Evolutionary conservation across 2,329 filamentous ascomycete genomes (phyloP).

Genomic region (Cordyceps javanica): DNA sequence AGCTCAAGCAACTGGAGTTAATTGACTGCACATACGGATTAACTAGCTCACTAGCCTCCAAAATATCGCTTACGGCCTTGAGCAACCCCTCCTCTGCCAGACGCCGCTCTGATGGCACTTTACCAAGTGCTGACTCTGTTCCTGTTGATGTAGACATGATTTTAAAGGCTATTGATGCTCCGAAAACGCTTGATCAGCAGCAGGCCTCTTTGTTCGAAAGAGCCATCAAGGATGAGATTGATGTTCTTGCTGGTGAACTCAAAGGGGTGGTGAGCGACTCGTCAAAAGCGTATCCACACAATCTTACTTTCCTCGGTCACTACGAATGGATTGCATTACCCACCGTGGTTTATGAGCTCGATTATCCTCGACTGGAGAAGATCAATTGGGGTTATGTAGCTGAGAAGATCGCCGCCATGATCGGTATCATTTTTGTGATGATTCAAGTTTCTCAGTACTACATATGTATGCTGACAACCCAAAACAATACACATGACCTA

Average conservation of each 20-base stretch:
- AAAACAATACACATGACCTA: neutral
- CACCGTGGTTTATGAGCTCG: slow-evolving; percentile 72
- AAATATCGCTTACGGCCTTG: neutral
- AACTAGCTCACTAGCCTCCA: neutral
- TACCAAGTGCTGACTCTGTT: neutral
- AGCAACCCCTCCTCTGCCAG: neutral
- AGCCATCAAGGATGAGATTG: slow-evolving; percentile 63
- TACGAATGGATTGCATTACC: slow-evolving; percentile 70
- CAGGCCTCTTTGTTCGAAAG: slow-evolving; percentile 58
- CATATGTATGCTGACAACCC: slow-evolving; percentile 43
- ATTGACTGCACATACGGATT: slow-evolving; percentile 42
- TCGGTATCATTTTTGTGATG: slow-evolving; percentile 73
- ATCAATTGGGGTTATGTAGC: slow-evolving; percentile 71
- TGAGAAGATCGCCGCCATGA: slow-evolving; percentile 64
- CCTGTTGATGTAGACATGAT: slow-evolving; percentile 46
- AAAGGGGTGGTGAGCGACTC: slow-evolving; percentile 51
- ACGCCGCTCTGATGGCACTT: neutral
- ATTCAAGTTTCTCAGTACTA: slow-evolving; percentile 70
- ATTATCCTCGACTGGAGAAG: slow-evolving; percentile 62
- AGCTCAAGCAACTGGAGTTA: slow-evolving; percentile 52
- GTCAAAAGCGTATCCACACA: slow-evolving; percentile 57
- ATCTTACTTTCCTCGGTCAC: slow-evolving; percentile 59
- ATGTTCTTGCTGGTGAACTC: slow-evolving; percentile 57
- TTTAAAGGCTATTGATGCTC: slow-evolving; percentile 54
- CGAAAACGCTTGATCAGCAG: slow-evolving; percentile 51